These are phyloP conservation scores for Sarocladiaceae sp. DNA, from an alignment of 2,329 filamentous ascomycete species.

Conservation along the genomic window DNA sequence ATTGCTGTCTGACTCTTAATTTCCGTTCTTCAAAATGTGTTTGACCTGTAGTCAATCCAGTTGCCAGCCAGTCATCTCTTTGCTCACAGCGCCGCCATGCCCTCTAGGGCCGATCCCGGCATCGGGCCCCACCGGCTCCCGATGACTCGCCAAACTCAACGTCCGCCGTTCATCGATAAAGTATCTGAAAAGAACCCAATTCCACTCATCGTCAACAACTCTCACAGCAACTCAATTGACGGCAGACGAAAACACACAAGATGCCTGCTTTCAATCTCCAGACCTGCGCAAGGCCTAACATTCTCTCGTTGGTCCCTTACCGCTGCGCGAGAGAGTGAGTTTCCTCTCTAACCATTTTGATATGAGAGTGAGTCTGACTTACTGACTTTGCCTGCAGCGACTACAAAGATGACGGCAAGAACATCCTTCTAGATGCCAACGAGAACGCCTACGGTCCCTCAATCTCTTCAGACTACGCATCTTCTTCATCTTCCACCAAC, in stretches of 20 bases:
- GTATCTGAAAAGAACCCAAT: too few relatives aligned
- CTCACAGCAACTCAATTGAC: neutral
- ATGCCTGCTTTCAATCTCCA: slow-evolving; percentile 68
- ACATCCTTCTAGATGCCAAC: slow-evolving; percentile 94
- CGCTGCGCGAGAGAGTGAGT: slow-evolving; percentile 77
- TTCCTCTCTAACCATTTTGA: slow-evolving; percentile 14
- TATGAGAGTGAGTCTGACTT: slow-evolving; percentile 9
- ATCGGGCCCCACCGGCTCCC: neutral
- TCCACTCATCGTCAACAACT: neutral
- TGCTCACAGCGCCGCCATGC: too few relatives aligned
- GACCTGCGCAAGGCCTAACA: slow-evolving; percentile 72
- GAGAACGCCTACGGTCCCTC: slow-evolving; percentile 94
- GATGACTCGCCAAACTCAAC: slow-evolving; percentile 5
- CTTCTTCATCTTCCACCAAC: slow-evolving; percentile 34
- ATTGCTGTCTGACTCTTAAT: too few relatives aligned
- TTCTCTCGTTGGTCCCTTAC: slow-evolving; percentile 72
- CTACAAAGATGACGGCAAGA: slow-evolving; percentile 97
- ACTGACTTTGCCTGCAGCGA: slow-evolving; percentile 59
- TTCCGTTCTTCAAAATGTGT: too few relatives aligned
- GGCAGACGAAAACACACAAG: slow-evolving; percentile 11
- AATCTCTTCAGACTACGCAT: slow-evolving; percentile 48
- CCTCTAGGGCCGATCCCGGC: slow-evolving; percentile 1
- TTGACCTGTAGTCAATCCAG: too few relatives aligned
- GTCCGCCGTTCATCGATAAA: neutral
- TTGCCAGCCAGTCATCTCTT: too few relatives aligned